Evolutionary conservation across 2,329 filamentous ascomycete species (phyloP).

Genomic region (Bipolaris oryzae): DNA sequence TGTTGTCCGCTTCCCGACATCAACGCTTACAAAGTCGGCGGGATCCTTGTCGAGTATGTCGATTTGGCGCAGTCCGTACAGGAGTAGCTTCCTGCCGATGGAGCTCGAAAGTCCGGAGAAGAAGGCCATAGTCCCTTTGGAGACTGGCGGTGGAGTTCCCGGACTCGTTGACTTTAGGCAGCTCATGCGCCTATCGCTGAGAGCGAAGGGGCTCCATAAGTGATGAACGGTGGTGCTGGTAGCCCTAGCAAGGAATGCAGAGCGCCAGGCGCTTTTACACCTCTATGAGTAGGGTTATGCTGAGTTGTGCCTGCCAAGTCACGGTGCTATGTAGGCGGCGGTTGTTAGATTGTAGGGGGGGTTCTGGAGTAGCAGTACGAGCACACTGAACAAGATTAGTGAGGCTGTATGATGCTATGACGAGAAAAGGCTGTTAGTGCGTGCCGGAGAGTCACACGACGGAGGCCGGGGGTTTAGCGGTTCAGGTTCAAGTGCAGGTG

Average conservation of each 20-base stretch:
- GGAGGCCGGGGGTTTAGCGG: slow-evolving; percentile 19
- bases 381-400: slow-evolving; percentile 9
- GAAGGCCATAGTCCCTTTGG: slow-evolving; percentile 62
- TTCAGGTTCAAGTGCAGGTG: slow-evolving; percentile 19
- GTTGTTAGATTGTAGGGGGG: neutral
- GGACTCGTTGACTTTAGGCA: slow-evolving; percentile 24
- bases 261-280: slow-evolving; percentile 7
- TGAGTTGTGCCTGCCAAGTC: slow-evolving; percentile 17
- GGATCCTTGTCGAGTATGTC: slow-evolving; percentile 88
- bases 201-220: slow-evolving; percentile 36
- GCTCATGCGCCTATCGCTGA: slow-evolving; percentile 38
- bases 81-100: slow-evolving; percentile 85
- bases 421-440: slow-evolving; percentile 1
- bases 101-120: slow-evolving; percentile 72
- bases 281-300: slow-evolving; percentile 2
- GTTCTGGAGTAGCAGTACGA: slow-evolving; percentile 1
- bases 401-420: neutral
- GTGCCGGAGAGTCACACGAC: slow-evolving; percentile 12
- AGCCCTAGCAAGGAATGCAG: slow-evolving; percentile 5
- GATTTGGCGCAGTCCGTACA: slow-evolving; percentile 81
- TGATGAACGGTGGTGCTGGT: slow-evolving; percentile 15
- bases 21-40: slow-evolving; percentile 84
- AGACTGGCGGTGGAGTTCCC: slow-evolving; percentile 16
- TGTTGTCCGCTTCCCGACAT: slow-evolving; percentile 78
- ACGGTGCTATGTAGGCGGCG: slow-evolving; percentile 1